Conservation (phyloP, 139 green algal species). For the Chlorella vulgaris region DNA sequence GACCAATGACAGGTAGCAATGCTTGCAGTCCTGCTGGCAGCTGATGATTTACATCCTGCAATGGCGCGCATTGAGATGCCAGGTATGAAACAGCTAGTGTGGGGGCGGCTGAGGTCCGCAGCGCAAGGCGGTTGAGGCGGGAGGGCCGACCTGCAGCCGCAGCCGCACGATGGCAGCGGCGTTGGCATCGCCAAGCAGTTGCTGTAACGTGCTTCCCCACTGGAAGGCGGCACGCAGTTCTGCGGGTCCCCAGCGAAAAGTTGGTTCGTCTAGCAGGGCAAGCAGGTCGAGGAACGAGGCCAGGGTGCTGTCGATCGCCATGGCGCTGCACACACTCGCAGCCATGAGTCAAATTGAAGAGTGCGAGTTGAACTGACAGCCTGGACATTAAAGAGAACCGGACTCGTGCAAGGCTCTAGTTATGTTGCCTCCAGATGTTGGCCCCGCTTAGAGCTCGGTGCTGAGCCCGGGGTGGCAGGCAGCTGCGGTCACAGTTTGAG, state of each 20-base stretch:
- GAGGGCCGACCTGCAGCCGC: slow-evolving; percentile 3
- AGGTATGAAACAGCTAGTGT: too few relatives aligned
- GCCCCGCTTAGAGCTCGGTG: too few relatives aligned
- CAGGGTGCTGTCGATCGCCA: not conserved
- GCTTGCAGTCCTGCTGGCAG: not conserved
- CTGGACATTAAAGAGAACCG: too few relatives aligned
- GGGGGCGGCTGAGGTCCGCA: too few relatives aligned
- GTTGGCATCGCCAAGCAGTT: not conserved
- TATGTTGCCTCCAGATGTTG: too few relatives aligned
- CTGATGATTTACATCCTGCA: not conserved
- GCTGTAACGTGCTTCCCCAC: slow-evolving; percentile 19
- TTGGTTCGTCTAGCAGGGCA: not conserved
- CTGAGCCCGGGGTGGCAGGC: too few relatives aligned
- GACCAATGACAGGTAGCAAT: not conserved
- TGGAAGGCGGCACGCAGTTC: slow-evolving; percentile 32
- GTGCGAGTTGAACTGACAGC: not conserved
- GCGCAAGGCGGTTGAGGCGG: not conserved
- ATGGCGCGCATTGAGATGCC: too few relatives aligned
- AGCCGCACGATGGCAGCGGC: not conserved
- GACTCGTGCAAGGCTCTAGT: too few relatives aligned
- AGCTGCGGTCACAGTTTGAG: too few relatives aligned
- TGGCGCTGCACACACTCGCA: not conserved
- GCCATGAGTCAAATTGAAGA: not conserved
- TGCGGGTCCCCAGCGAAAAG: not conserved
- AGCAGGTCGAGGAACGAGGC: slow-evolving; percentile 28